Percentiles rank a stretch among this genome's conserved stretches.
These are phyloP conservation scores for Phytopythium kandeliae DNA, from an alignment of 352 stramenopile species.

Conservation along the genomic window DNA sequence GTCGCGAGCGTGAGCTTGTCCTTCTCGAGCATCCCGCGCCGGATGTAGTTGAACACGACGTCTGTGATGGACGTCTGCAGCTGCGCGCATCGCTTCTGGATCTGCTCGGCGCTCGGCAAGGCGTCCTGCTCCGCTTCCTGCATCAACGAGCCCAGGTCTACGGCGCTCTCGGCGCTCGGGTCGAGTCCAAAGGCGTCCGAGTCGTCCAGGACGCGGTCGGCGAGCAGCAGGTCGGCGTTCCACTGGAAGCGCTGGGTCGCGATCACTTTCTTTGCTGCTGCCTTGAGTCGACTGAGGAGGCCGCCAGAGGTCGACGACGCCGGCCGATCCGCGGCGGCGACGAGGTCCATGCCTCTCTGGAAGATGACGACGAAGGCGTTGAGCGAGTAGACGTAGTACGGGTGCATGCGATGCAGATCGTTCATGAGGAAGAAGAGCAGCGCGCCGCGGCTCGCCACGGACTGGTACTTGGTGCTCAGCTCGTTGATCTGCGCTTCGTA, in stretches of 20 bases:
- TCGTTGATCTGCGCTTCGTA: constrained; percentile 78
- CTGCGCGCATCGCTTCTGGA: constrained; percentile 46
- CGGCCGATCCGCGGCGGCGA: constrained; percentile 17
- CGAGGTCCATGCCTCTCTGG: constrained; percentile 91
- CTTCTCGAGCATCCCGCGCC: constrained; percentile 90
- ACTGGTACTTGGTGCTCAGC: constrained; percentile 90
- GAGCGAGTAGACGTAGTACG: constrained; percentile 95
- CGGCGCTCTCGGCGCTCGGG: constrained; percentile 15
- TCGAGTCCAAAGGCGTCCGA: constrained; percentile 6
- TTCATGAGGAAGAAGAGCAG: constrained; percentile 96
- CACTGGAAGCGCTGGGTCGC: constrained; percentile 82
- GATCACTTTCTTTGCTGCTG: constrained; percentile 81
- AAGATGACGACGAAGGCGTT: constrained; percentile 95
- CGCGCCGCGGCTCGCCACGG: constrained; percentile 87
- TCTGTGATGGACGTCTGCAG: constrained; percentile 69
- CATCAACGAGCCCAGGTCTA: constrained; percentile 58
- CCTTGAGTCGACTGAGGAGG: constrained; percentile 60
- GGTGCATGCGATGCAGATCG: constrained; percentile 88
- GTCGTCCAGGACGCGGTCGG: constrained; percentile 57
- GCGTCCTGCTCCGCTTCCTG: constrained; percentile 64
- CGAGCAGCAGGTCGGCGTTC: constrained; percentile 79
- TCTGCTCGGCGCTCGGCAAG: constrained; percentile 42
- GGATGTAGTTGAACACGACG: constrained; percentile 94
- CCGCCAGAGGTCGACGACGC: constrained; percentile 14
- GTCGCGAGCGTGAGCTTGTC: constrained; percentile 93